These are phyloP conservation scores for Trichoderma parareesei DNA, from an alignment of 495 filamentous ascomycete species.

Conservation along the genomic window DNA sequence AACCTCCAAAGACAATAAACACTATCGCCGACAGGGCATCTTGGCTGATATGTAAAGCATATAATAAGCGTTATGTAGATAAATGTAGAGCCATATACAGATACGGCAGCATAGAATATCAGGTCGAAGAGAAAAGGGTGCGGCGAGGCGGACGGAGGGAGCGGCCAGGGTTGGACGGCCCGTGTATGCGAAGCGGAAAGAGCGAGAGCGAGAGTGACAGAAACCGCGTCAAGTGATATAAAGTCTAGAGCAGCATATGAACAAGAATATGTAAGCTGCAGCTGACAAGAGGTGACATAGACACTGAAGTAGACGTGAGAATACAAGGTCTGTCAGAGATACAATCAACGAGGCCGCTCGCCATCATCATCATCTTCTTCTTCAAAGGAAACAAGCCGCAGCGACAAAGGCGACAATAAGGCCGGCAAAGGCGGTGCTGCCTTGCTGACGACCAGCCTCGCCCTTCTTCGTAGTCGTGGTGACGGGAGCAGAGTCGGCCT, in stretches of 20 bases:
- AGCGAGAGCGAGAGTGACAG: neutral
- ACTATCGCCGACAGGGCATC: slow-evolving; percentile 9
- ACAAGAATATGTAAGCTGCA: slow-evolving; percentile 10
- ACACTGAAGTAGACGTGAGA: slow-evolving; percentile 4
- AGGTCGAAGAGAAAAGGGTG: neutral
- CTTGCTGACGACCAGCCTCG: slow-evolving; percentile 26
- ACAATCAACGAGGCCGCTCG: neutral
- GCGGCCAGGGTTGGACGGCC: neutral
- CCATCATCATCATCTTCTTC: slow-evolving; percentile 1
- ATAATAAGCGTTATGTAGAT: slow-evolving; percentile 8
- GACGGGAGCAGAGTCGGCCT: slow-evolving; percentile 9
- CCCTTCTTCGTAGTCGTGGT: slow-evolving; percentile 30
- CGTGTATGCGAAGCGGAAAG: slow-evolving; percentile 8
- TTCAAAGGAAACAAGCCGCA: slow-evolving; percentile 34
- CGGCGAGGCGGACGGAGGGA: neutral
- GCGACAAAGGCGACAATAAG: slow-evolving; percentile 41
- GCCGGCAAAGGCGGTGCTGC: slow-evolving; percentile 37
- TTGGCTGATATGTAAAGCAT: slow-evolving; percentile 1
- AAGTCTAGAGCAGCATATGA: slow-evolving; percentile 1
- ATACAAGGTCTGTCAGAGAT: slow-evolving; percentile 5
- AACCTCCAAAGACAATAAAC: slow-evolving; percentile 11
- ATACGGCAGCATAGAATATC: slow-evolving; percentile 1
- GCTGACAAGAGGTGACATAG: slow-evolving; percentile 6
- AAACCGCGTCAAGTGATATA: slow-evolving; percentile 6
- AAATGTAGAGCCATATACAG: neutral